Evolutionary conservation across 169 alveolate species (phyloP).

Genomic region (Sarcocystis neurona): DNA sequence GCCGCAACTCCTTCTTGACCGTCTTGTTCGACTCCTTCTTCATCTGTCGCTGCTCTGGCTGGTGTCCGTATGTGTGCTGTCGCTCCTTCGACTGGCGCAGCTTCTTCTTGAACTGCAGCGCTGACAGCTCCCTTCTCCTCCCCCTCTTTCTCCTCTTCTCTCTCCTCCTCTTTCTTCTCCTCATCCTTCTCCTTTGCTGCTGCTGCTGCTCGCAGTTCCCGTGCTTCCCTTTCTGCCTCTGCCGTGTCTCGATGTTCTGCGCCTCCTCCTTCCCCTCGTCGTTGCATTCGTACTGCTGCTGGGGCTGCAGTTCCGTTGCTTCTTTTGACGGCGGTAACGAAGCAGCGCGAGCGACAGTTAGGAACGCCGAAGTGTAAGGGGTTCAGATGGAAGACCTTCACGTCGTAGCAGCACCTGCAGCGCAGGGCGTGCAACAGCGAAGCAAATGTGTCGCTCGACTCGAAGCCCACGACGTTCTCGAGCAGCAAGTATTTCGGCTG

Average conservation of each 20-base stretch:
- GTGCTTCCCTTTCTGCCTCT: not conserved
- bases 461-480: constrained; percentile 41
- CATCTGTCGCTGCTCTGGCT: no score
- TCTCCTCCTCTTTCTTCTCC: no score
- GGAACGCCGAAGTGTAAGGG: constrained; percentile 50
- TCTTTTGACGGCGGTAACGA: constrained; percentile 14
- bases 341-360: constrained; percentile 48
- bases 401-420: not conserved
- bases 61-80: no score
- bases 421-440: constrained; percentile 24
- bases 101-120: no score
- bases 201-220: no score
- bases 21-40: no score
- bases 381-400: constrained; percentile 18
- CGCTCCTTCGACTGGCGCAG: no score
- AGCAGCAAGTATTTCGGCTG: constrained; percentile 27
- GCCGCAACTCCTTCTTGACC: no score
- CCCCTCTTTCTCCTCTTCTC: no score
- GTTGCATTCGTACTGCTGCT: not conserved
- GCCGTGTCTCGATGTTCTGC: not conserved
- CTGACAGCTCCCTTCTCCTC: no score
- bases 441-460: constrained; percentile 31
- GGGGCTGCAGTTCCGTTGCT: not conserved
- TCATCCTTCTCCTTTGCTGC: no score
- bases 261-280: not conserved